Evolutionary conservation across 164 flowering plant genomes (phyloP), one percentile per base, ranked within the genome.

Genomic region (Tinospora cordifolia): DNA sequence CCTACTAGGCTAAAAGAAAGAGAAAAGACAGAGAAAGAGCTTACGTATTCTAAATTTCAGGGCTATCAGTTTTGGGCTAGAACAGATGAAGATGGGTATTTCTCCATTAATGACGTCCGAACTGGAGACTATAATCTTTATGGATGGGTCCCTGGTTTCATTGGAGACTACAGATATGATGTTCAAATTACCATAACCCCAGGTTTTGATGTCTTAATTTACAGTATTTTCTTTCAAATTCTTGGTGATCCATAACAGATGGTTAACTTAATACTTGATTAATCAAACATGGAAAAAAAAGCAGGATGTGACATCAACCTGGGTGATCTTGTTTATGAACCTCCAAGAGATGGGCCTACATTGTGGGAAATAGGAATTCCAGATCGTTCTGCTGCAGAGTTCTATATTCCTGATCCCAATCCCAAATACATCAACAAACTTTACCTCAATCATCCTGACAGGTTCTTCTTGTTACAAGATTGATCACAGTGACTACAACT

Each of bases 351-450:
- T 72, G 97, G 97, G 0, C 96, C 94, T 0, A 91, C 96, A 1
- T 51, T 91, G 63, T 93, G 97, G 98, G 98, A 93, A 76, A 93
- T 93, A 2, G 96, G 97, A 54, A 22, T 85, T 47, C 97, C 97
- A 63, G 96, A 91, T 75, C 90, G 98, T 38, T 79, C 93, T 36
- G 94, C 98, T 0, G 84, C 82, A 8, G 90, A 93, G 38, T 93
- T 88, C 71, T 93, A 75, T 47, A 68, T 90, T 47, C 97, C 98
- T 6, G 96, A 90, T 70, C 96, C 97, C 21, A 74, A 85, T 68
- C 91, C 90, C 5, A 79, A 57, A 13, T 86, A 84, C 49, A 70
- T 87, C 65, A 93, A 93, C 77, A 86, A 77, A 58, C 87, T 91
- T n/a, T 88, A 77, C 69, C 65, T 88, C 26, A 68, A 84, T 47